Base-by-base conservation (phyloP, 768 basidiomycete species). In the Kwoniella mangroviensis region DNA sequence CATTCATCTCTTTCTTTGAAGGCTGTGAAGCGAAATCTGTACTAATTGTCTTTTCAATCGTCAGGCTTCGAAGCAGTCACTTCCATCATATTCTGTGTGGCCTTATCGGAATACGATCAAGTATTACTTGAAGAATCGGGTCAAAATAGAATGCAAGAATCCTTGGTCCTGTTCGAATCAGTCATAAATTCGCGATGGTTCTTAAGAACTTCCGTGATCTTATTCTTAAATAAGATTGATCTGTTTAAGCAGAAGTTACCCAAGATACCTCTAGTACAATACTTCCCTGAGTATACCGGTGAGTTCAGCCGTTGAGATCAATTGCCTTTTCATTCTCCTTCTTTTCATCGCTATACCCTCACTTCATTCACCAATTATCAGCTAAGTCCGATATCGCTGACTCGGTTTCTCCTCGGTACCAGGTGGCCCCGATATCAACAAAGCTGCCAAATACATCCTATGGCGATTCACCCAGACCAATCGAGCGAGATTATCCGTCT, bases 391-490 rank as follows among this genome's bases (percentile, higher is more conserved):
- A 49, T 19, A 34, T 19, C 15, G 19, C 45, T 15, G 12, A 19
- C 45, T 49, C 10, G 45, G 45, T 49, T 0, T 0, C 45, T 49
- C 13, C 19, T 49, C 4, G 45, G 15, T 49, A 15, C 2, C 71
- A 0, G 92, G 92, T 41, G 93, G 93, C 4, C 83, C 89, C 3
- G 92, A 95, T 77, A 92, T 95, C 82, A 94, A 93, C 85, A 95
- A 95, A 82, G 93, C 93, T 1, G 93, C 94, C 0, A 94, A 94
- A 75, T 96, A 93, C 73, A 94, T 98, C 63, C 85, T 98, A 45
- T 97, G 93, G 94, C 85, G 91, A 77, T 98, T 96, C 76, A 94
- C 94, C 87, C 92, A 96, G 82, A 90, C 91, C 65, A 85, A 85
- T 69, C 69, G 84, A 26, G 84, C 84, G 15, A 70, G 83, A 51